Conservation (phyloP, 106 monocot genomes). For the Iris macrosiphon region DNA sequence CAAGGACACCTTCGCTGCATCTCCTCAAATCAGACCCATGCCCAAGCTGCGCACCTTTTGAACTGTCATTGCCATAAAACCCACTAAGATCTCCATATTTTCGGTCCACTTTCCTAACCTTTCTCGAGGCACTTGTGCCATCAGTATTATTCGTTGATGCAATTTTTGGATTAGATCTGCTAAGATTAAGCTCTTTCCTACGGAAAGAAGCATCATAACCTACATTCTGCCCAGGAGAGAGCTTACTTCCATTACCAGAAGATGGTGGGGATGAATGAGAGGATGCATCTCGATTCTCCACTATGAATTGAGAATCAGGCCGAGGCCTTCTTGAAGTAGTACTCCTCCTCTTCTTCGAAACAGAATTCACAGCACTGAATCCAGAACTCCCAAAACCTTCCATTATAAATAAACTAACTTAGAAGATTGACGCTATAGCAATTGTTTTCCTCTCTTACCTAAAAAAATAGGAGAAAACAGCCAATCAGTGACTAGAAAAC, state of each 20-base stretch:
- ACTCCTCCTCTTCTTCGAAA: slow-evolving; percentile 44
- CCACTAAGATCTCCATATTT: slow-evolving; percentile 23
- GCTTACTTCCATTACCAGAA: slow-evolving; percentile 41
- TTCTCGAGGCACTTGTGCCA: slow-evolving; percentile 18
- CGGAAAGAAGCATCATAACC: slow-evolving; percentile 15
- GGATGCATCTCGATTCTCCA: slow-evolving; percentile 35
- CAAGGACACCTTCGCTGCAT: slow-evolving; percentile 36
- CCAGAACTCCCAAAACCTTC: slow-evolving; percentile 36
- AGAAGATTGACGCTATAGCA: too few species aligned
- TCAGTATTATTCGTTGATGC: slow-evolving; percentile 34
- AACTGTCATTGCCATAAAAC: slow-evolving; percentile 19
- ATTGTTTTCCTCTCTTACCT: too few species aligned
- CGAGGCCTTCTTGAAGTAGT: slow-evolving; percentile 40
- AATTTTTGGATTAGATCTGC: slow-evolving; percentile 14
- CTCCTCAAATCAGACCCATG: slow-evolving; percentile 19
- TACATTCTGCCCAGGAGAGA: slow-evolving; percentile 31
- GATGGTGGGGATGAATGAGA: slow-evolving; percentile 50
- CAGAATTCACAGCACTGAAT: slow-evolving; percentile 12
- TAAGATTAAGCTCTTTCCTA: slow-evolving; percentile 43
- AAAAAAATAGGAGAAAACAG: too few species aligned
- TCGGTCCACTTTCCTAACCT: slow-evolving; percentile 26
- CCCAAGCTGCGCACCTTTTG: slow-evolving; percentile 10
- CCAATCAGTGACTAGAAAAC: too few species aligned
- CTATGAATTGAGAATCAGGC: slow-evolving; percentile 20
- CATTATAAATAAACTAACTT: slow-evolving; percentile 22